Evolutionary conservation across 768 basidiomycete genomes (phyloP).

Genomic region (Lactarius indigo): DNA sequence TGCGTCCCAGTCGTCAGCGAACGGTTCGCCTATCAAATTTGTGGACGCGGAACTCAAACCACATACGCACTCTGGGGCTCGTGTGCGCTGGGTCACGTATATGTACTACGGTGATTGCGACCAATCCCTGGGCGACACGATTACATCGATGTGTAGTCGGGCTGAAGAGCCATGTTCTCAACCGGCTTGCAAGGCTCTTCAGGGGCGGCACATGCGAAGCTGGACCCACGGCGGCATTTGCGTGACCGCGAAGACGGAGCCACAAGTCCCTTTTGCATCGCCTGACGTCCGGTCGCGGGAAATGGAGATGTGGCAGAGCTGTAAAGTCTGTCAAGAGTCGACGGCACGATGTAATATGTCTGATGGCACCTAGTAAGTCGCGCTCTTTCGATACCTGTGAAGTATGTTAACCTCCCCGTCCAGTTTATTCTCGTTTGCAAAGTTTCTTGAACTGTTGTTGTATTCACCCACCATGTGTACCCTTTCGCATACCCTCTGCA

Average conservation of each 20-base stretch:
- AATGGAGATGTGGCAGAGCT: constrained; percentile 48
- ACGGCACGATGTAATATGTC: constrained; percentile 38
- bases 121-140: constrained; percentile 42
- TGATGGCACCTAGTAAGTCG: constrained; percentile 51
- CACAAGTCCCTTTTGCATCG: constrained; percentile 1
- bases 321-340: constrained; percentile 43
- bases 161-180: constrained; percentile 38
- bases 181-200: constrained; percentile 31
- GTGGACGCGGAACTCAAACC: constrained; percentile 19
- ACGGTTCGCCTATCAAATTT: constrained; percentile 16
- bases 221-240: constrained; percentile 23
- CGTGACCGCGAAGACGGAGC: constrained; percentile 6
- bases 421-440: constrained; percentile 45
- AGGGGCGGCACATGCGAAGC: constrained; percentile 19
- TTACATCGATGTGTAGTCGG: constrained; percentile 34
- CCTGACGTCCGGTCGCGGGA: constrained; percentile 23
- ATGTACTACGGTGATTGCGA: constrained; percentile 31
- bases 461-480: constrained; percentile 34
- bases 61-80: constrained; percentile 40
- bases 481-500: constrained; percentile 20
- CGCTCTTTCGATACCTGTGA: constrained; percentile 36
- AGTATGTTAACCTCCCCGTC: constrained; percentile 37
- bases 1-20: not conserved
- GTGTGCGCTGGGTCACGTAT: constrained; percentile 47
- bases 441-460: constrained; percentile 31